Conservation (phyloP, 202 grass and related monocot genomes). For the Setaria viridis region DNA sequence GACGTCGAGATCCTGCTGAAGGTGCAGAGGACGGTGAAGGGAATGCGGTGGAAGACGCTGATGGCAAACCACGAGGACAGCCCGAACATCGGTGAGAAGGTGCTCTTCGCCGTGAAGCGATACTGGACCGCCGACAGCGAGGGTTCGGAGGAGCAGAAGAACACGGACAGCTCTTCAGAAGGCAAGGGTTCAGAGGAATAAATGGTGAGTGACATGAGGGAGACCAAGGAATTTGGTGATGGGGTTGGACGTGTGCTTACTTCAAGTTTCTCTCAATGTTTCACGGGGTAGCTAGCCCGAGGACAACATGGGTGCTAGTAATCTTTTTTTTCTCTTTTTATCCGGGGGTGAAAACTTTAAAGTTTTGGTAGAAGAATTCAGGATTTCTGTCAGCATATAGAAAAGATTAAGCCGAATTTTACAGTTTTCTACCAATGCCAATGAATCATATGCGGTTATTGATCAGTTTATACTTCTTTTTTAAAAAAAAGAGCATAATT, state of each 20-base stretch:
- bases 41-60: constrained; percentile 74
- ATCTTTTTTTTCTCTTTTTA: neutral
- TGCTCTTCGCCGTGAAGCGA: constrained; percentile 70
- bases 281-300: too few species aligned
- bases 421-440: neutral
- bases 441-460: neutral
- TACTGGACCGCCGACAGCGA: constrained; percentile 66
- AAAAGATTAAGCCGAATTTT: constrained; percentile 3
- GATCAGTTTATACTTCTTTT: neutral
- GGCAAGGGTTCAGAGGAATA: constrained; percentile 52
- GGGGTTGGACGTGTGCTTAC: neutral
- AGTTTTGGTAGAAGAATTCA: neutral
- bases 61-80: constrained; percentile 70
- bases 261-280: neutral
- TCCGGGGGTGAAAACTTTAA: neutral
- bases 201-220: neutral
- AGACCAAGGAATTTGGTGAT: neutral
- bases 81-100: constrained; percentile 62
- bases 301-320: neutral
- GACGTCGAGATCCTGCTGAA: constrained; percentile 63
- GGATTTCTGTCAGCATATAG: neutral
- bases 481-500: too few species aligned
- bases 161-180: constrained; percentile 1
- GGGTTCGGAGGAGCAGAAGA: constrained; percentile 31
- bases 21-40: constrained; percentile 54